These are phyloP conservation scores for Hymenoscyphus occultus DNA, from an alignment of 2,329 filamentous ascomycete genomes.

Conservation along the genomic window DNA sequence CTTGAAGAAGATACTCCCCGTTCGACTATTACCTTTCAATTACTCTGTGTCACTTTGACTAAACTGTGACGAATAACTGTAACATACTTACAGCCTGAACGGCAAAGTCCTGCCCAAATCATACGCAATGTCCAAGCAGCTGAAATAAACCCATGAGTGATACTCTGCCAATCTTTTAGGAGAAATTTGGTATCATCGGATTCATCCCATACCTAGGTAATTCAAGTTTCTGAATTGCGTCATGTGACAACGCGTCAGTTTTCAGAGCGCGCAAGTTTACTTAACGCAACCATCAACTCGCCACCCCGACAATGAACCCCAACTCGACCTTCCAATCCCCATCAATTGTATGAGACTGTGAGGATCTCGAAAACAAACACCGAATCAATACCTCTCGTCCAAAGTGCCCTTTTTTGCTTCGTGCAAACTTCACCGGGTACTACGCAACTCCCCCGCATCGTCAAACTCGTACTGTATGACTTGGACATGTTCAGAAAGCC, in stretches of 20 bases:
- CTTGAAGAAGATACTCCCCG: not conserved
- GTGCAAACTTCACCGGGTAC: not conserved
- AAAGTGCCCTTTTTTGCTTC: not conserved
- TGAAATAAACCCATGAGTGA: no score
- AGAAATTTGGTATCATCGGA: no score
- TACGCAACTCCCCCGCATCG: not conserved
- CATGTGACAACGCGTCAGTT: not conserved
- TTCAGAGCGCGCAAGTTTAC: not conserved
- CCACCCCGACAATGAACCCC: not conserved
- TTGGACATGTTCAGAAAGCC: constrained; percentile 53
- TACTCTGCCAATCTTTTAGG: no score
- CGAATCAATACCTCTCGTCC: not conserved
- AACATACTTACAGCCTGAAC: no score
- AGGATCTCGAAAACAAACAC: not conserved
- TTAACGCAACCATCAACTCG: not conserved
- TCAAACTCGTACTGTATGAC: not conserved
- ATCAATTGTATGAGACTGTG: not conserved
- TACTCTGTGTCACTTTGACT: no score
- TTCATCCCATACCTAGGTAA: no score
- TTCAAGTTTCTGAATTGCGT: not conserved
- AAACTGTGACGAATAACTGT: no score
- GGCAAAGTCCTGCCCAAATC: no score
- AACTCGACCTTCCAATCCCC: not conserved
- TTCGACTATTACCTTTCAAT: no score
- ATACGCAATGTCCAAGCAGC: no score